phyloP scores from a whole-genome alignment of 164 flowering plant species.

The Nymphaea colorata region DNA sequence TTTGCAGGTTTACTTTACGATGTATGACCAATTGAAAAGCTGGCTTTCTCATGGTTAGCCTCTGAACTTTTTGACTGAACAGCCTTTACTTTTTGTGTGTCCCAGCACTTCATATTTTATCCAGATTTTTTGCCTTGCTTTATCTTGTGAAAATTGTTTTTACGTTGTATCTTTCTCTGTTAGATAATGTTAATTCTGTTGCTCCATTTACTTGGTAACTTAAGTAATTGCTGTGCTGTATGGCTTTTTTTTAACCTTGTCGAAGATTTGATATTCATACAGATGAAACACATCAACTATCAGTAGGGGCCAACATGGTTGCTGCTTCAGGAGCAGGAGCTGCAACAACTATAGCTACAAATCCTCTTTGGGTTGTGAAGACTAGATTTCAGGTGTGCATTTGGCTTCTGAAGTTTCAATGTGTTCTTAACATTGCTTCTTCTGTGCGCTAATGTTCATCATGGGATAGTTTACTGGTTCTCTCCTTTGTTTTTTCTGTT shows the following conservation, averaged over 20 bases:
- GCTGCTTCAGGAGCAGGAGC: slow-evolving; percentile 99
- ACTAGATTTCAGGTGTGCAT: slow-evolving; percentile 82
- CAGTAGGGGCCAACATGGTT: slow-evolving; percentile 76
- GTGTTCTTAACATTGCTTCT: no score
- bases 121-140: neutral
- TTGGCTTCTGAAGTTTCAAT: neutral
- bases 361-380: slow-evolving; percentile 99
- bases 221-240: neutral
- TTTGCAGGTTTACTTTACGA: slow-evolving; percentile 86
- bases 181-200: neutral
- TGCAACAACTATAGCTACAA: slow-evolving; percentile 76
- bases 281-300: slow-evolving; percentile 64
- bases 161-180: neutral
- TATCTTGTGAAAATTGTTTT: neutral
- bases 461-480: no score
- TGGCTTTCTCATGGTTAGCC: slow-evolving; percentile 70
- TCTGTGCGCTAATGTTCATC: no score
- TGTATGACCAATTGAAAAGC: slow-evolving; percentile 80
- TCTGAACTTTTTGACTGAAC: neutral
- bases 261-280: slow-evolving; percentile 6
- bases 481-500: no score
- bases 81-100: no score
- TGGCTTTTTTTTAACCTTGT: neutral
- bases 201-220: neutral
- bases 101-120: neutral